Evolutionary conservation across 371 early-diverging fungal species (phyloP).

Genomic region (Chytridiales sp.): DNA sequence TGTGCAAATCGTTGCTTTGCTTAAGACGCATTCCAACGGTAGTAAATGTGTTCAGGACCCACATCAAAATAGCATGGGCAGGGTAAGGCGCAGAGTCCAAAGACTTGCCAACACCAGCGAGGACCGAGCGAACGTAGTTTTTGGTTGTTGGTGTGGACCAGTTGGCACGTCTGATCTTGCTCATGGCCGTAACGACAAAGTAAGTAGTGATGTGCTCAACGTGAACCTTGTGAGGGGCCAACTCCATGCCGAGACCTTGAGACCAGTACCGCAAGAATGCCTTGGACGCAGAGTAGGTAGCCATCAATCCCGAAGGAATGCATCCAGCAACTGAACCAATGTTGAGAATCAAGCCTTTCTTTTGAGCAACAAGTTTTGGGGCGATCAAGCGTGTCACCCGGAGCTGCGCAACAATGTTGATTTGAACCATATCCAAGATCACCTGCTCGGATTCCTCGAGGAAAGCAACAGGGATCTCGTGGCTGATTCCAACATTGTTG

Average conservation of each 20-base stretch:
- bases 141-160: conserved; percentile 80
- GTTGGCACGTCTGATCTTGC: conserved; percentile 79
- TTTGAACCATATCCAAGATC: conserved; percentile 76
- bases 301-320: conserved; percentile 83
- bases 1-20: conserved; percentile 33
- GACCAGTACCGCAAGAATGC: conserved; percentile 91
- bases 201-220: conserved; percentile 91
- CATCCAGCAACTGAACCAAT: conserved; percentile 91
- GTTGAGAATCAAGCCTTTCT: conserved; percentile 87
- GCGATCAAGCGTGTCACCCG: conserved; percentile 80
- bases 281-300: conserved; percentile 93
- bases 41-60: conserved; percentile 68
- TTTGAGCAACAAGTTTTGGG: conserved; percentile 61
- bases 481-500: conserved; percentile 93
- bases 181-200: conserved; percentile 87
- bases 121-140: conserved; percentile 72
- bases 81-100: conserved; percentile 77
- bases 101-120: conserved; percentile 74
- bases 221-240: conserved; percentile 67
- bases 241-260: conserved; percentile 84
- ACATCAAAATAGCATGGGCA: conserved; percentile 77
- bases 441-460: conserved; percentile 70
- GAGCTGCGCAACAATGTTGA: conserved; percentile 85
- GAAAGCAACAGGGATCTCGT: conserved; percentile 82
- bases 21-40: conserved; percentile 27